Evolutionary conservation across 306 rosid species (phyloP).

Genomic region (Gastrolobium bilobum): DNA sequence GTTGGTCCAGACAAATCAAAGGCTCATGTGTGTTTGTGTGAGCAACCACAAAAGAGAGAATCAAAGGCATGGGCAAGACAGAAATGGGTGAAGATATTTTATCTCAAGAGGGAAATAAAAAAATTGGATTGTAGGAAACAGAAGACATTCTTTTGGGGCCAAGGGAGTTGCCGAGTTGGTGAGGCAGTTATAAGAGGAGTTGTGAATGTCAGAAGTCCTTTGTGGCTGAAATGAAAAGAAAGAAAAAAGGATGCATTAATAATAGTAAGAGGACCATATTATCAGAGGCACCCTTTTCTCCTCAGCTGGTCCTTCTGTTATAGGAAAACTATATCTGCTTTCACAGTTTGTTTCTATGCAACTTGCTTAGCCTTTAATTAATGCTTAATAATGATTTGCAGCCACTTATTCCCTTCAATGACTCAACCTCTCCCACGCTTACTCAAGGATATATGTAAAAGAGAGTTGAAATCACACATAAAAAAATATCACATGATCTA

Average conservation of each 20-base stretch:
- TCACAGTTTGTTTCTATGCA: slow-evolving; percentile 31
- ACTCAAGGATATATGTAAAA: too few species aligned
- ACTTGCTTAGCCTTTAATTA: slow-evolving; percentile 23
- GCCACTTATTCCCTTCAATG: neutral
- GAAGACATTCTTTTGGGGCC: slow-evolving; percentile 44
- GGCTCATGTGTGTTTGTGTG: slow-evolving; percentile 35
- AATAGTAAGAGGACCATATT: slow-evolving; percentile 53
- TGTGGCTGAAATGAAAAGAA: slow-evolving; percentile 58
- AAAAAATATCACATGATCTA: too few species aligned
- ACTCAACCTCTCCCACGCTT: neutral
- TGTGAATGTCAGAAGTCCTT: slow-evolving; percentile 49
- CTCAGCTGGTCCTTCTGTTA: slow-evolving; percentile 42
- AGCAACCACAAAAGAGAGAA: neutral
- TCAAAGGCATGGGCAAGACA: slow-evolving; percentile 29
- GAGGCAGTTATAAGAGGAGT: slow-evolving; percentile 47
- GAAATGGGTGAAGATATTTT: slow-evolving; percentile 45
- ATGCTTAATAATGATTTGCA: slow-evolving; percentile 17
- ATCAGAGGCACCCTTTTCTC: slow-evolving; percentile 41
- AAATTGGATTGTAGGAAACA: slow-evolving; percentile 10
- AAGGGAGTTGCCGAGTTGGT: slow-evolving; percentile 46
- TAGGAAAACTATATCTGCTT: slow-evolving; percentile 37
- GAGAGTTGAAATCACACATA: too few species aligned
- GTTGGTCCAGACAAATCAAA: slow-evolving; percentile 49
- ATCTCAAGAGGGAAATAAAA: slow-evolving; percentile 4
- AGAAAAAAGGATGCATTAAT: slow-evolving; percentile 45